Conservation (phyloP, 305 asterid species). For the Fraxinus albicans region DNA sequence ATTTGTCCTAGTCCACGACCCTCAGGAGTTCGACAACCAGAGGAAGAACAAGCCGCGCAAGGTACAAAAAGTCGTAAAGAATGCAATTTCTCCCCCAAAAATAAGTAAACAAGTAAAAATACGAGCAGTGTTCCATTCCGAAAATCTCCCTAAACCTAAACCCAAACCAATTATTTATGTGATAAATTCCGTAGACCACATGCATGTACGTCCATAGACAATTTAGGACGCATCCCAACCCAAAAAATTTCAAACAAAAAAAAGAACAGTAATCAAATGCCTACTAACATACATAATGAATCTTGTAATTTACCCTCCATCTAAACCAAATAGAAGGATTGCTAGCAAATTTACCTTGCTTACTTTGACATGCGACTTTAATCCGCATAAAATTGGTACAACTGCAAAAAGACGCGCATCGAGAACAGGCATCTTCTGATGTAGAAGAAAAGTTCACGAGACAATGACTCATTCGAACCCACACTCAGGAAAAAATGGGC, state of each 20-base stretch:
- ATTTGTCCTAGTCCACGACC: not conserved
- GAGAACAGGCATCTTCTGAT: constrained; percentile 42
- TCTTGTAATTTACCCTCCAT: constrained; percentile 30
- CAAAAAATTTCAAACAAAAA: constrained; percentile 15
- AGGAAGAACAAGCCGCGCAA: not conserved
- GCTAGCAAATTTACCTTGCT: constrained; percentile 15
- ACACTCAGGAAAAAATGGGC: constrained; percentile 23
- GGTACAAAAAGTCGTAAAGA: not conserved
- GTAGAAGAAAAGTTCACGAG: constrained; percentile 41
- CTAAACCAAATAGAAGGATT: constrained; percentile 30
- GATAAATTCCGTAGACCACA: constrained; percentile 23
- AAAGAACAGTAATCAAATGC: constrained; percentile 23
- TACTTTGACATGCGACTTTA: constrained; percentile 19
- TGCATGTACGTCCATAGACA: constrained; percentile 25
- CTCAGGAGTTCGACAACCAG: not conserved
- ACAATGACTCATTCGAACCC: constrained; percentile 28
- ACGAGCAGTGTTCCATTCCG: constrained; percentile 24
- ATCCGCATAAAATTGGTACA: constrained; percentile 42
- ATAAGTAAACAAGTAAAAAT: not conserved
- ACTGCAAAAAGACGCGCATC: constrained; percentile 30
- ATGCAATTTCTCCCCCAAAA: not conserved
- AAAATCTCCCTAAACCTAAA: constrained; percentile 24
- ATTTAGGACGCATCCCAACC: constrained; percentile 32
- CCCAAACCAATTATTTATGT: not conserved
- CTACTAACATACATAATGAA: constrained; percentile 32